Evolutionary conservation across 2,329 filamentous ascomycete genomes (phyloP), one percentile per base, ranked within the genome.

Genomic region (Penicillium frequentans): DNA sequence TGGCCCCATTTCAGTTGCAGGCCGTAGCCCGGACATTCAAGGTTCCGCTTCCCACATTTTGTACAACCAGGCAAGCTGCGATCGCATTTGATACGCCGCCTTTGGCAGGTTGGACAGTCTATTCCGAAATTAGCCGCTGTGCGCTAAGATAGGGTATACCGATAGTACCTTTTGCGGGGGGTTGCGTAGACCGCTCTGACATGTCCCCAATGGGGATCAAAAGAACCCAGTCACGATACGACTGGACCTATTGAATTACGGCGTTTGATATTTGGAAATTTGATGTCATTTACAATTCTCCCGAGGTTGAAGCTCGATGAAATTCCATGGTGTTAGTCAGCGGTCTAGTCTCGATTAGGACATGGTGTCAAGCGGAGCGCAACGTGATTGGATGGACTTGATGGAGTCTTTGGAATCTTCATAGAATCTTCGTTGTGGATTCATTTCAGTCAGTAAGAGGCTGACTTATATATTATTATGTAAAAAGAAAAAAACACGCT

Each of bases 1-100:
- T 53, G 50, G 29, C 50, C 50, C 50, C 50, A 53, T 53, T 53
- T 53, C 31, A 53, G 42, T 29, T 53, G 50, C 14, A 53, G 42
- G 14, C 50, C 50, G 42, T 53, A 53, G 43, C 50, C 50, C 5
- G 43, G 43, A 53, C 50, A 53, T 14, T 53, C 42, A 19, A 53
- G 42, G 7, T 47, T 31, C 11, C 50, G 50, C 50, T 53, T 53
- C 6, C 29, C 42, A 37, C 50, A 53, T 53, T 53, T 53, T 37
- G 31, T 29, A 37, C 50, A 53, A 26, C 50, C 50, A 6, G 50
- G 50, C 16, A 53, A 33, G 42, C 50, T 31, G 50, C 50, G 50
- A 31, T 53, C 50, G 33, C 50, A 53, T 19, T 53, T 53, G n/a
- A 53, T 53, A 16, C 50, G 50, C 31, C 50, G 50, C 42, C 31